Evolutionary conservation across 1,284 basidiomycete species (phyloP), one percentile per base, ranked within the genome.

Genomic region (Macrocystidia cucumis): DNA sequence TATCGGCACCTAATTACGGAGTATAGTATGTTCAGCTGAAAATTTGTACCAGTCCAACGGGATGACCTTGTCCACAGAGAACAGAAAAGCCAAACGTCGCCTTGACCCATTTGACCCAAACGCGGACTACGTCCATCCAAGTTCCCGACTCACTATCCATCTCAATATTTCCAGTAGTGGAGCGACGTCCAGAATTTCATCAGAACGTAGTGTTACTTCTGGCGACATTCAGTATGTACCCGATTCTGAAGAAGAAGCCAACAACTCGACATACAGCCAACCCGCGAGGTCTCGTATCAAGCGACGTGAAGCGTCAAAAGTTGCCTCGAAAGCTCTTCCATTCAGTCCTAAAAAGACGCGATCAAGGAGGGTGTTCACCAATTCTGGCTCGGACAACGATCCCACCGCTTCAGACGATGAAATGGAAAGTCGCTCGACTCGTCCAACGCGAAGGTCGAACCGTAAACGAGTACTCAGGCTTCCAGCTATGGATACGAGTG

Each of bases 271-370:
- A 30, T 20, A 32, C 21, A 38, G 20, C 42, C 40, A n/a, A n/a
- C n/a, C 48, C 5, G 50, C 51, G 20, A 46, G 44, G 26, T 48
- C 31, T 11, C 43, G 37, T 25, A 36, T 46, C 4, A 49, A 58
- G 28, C 55, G 55, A 31, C 57, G 50, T 18, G 38, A 46, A 12
- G 56, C 56, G 27, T 36, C 49, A 19, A 49, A 44, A 55, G 45
- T 34, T 48, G 39, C 28, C 44, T 18, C 41, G 40, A 54, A 43
- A 33, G 12, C 32, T 16, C 57, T 80, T 26, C 78, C 78, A 6
- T 81, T 74, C 54, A 81, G 77, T 45, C 78, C 79, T 0, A 68
- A 55, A 47, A 84, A 78, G 52, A 67, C 72, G 20, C 67, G 72
- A 7, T 58, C 59, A 25, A 49, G 49, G 29, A 55, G 59, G 36